phyloP scores from a whole-genome alignment of 208 protist species.

The Hexamita inflata region DNA sequence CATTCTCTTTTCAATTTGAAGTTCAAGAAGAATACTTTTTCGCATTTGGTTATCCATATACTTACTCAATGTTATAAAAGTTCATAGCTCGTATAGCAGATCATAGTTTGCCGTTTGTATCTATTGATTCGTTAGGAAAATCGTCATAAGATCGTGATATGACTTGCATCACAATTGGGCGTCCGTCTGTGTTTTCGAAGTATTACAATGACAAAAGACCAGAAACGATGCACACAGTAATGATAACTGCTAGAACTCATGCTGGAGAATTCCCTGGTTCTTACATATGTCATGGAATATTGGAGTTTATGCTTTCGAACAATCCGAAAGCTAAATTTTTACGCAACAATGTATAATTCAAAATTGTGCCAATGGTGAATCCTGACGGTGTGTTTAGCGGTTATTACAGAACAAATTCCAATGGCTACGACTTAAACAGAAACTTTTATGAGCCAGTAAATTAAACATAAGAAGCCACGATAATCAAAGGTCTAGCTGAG shows the following conservation, averaged over 20 bases:
- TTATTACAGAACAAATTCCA: constrained; percentile 77
- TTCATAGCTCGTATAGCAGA: background rate
- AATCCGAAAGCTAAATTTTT: constrained; percentile 20
- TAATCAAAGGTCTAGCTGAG: background rate
- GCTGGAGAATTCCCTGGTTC: constrained; percentile 16
- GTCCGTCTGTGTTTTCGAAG: background rate
- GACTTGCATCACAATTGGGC: background rate
- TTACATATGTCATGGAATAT: constrained; percentile 21
- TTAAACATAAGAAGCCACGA: background rate
- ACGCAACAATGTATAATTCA: constrained; percentile 36
- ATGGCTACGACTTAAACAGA: constrained; percentile 46
- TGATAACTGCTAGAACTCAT: constrained; percentile 15
- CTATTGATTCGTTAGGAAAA: background rate
- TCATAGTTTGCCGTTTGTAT: constrained; percentile 7
- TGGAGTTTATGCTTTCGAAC: constrained; percentile 17
- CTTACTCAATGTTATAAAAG: constrained; percentile 24
- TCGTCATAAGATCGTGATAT: background rate
- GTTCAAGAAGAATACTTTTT: constrained; percentile 20
- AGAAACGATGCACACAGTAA: background rate
- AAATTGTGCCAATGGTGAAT: constrained; percentile 90
- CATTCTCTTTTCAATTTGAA: constrained; percentile 16
- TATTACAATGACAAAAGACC: too few species aligned
- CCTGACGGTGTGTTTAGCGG: constrained; percentile 84
- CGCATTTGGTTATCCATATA: constrained; percentile 22
- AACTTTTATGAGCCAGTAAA: background rate